Evolutionary conservation across 768 basidiomycete species (phyloP), one percentile per base, ranked within the genome.

Genomic region (Termitomyces sp.): DNA sequence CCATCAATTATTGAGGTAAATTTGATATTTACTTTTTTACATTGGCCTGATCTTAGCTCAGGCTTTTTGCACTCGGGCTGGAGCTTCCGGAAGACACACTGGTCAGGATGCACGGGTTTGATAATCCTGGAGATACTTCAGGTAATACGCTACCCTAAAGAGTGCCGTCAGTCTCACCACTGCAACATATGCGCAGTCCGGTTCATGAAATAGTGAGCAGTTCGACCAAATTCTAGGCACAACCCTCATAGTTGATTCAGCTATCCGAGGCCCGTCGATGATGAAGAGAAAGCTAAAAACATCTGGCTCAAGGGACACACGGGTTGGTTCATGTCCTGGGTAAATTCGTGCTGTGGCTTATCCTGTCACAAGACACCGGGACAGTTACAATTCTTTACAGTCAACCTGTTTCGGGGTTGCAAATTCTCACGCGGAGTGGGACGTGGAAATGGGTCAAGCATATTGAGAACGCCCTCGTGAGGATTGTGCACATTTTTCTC

Each of bases 231-330:
- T 27, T 35, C 30, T 19, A 19, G 3, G 11, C n/a, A 16, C 42
- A 47, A 16, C 5, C n/a, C 41, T 47, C 19, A 42, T 35, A 12
- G 5, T 7, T 28, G 1, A 23, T 19, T 9, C 46, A 79, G 78
- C 63, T 76, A 72, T 59, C 77, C 75, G 2, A 73, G 76, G 27
- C 66, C 71, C 2, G 64, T 70, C 28, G 75, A 76, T 9, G 78
- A 79, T 5, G 79, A 80, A 56, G 48, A 58, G 21, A 72, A 72
- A 47, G 67, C 75, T 0, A 76, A 76, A n/a, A 70, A 77, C 49
- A 74, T 81, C 5, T 81, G 78, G 78, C 60, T 80, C 32, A 80
- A 81, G 56, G 79, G 79, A 7, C 79, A 79, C 55, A 77, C 75
- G 10, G 78, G 78, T 74, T 52, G 3, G 59, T 43, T 21, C 32